Conservation (phyloP, 2,329 filamentous ascomycete species). For the Clarireedia hainanense region DNA sequence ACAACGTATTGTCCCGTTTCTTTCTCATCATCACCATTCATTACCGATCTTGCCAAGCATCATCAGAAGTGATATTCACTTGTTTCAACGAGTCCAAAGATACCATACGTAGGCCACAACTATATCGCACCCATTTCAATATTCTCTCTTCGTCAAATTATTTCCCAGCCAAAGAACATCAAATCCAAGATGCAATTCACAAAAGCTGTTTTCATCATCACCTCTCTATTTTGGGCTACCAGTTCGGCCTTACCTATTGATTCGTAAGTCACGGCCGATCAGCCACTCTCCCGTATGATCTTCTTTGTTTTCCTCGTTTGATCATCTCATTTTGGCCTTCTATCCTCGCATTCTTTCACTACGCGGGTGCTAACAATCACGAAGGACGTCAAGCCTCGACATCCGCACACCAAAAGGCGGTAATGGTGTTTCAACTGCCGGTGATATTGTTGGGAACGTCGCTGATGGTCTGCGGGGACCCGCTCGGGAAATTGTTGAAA, state of each 20-base stretch:
- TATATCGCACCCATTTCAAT: too few species aligned
- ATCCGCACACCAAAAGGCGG: background rate
- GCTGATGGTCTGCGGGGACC: background rate
- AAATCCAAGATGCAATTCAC: background rate
- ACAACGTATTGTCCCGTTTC: too few species aligned
- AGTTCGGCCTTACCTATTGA: background rate
- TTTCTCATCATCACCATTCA: too few species aligned
- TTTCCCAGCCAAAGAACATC: background rate
- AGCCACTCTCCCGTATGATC: background rate
- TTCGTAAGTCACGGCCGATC: background rate
- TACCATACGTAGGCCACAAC: too few species aligned
- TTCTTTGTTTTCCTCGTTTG: background rate
- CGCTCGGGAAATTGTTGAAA: background rate
- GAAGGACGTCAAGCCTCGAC: background rate
- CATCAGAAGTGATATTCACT: too few species aligned
- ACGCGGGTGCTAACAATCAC: background rate
- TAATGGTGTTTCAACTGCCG: background rate
- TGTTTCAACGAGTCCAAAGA: too few species aligned
- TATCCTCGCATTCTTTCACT: background rate
- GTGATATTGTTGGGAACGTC: background rate
- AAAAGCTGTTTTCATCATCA: background rate
- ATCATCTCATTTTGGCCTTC: background rate
- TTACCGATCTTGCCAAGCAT: too few species aligned
- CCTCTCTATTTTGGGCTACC: background rate
- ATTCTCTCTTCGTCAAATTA: too few species aligned